Conservation (phyloP, 805 yeast genomes). For the Candida palmyrensis region DNA sequence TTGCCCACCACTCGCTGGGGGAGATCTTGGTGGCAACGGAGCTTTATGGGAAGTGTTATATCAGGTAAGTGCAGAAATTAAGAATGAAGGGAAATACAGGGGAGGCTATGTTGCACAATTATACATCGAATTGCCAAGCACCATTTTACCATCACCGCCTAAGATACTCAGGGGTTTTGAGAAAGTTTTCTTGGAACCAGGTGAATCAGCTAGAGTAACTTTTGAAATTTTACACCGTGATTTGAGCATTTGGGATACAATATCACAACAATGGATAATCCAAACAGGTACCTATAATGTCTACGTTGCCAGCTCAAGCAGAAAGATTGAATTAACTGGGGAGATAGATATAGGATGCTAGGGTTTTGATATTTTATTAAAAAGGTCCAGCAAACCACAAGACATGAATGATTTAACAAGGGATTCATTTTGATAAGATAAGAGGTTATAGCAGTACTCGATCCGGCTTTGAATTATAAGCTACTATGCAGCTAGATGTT, state of each 20-base stretch:
- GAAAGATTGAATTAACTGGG: conserved; percentile 43
- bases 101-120: conserved; percentile 51
- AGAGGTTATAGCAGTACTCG: too few species aligned
- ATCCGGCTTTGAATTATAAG: too few species aligned
- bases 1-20: conserved; percentile 39
- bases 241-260: conserved; percentile 52
- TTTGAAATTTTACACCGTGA: conserved; percentile 50
- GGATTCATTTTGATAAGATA: too few species aligned
- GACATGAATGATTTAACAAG: too few species aligned
- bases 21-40: conserved; percentile 57
- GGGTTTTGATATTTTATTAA: neutral
- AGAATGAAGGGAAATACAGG: conserved; percentile 40
- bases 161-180: conserved; percentile 54
- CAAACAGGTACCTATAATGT: conserved; percentile 51
- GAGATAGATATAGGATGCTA: conserved; percentile 35
- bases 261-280: conserved; percentile 52
- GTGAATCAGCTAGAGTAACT: conserved; percentile 28
- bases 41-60: conserved; percentile 52
- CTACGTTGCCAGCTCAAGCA: conserved; percentile 46
- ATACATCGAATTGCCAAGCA: conserved; percentile 47
- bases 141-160: conserved; percentile 47
- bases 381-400: too few species aligned
- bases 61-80: conserved; percentile 39
- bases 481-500: too few species aligned
- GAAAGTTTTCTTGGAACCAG: conserved; percentile 43